Base-by-base conservation (phyloP, 495 filamentous ascomycete species). In the Physcia stellaris region DNA sequence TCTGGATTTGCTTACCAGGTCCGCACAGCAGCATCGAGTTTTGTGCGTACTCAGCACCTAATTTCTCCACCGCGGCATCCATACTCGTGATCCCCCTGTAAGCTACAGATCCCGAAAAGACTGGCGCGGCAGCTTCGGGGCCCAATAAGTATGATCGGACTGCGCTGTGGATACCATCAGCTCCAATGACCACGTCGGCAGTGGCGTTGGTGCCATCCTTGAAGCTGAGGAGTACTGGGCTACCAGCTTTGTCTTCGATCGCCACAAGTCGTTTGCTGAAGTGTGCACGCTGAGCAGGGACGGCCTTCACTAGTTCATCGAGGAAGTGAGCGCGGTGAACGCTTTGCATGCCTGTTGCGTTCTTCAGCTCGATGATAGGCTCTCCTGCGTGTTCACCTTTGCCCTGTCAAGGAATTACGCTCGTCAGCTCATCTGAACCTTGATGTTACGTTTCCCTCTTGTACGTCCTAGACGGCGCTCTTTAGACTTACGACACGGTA, bases 271-370 rank as follows among this genome's bases (percentile, higher is more conserved):
- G 48, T 47, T 73, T 71, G 11, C 66, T 58, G 43, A 75, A 70
- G 32, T 56, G 56, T 2, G 61, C 50, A 4, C 63, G 54, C 6
- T 54, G 58, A 5, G 46, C n/a, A 0, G 66, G 68, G 9, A 70
- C 48, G 22, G 63, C 30, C 40, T 63, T 62, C 15, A 65, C 54
- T 24, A 73, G 41, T 30, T 62, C 66, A 13, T 66, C 59, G 2
- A 71, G 53, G 42, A 73, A 70, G 17, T 58, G 54, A 9, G 67
- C 69, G 21, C 67, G 64, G 32, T 70, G 58, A 12, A 71, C 67
- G 2, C 56, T 59, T 9, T 56, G 56, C 32, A 63, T 20, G 43
- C 60, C 36, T 37, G 41, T 4, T 24, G 12, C 4, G 4, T 19
- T 24, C 19, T 29, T 23, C n/a, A 32, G 24, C 12, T n/a, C 16